These are phyloP conservation scores for Psilocybe azurescens DNA, from an alignment of 768 basidiomycete species.

Conservation along the genomic window DNA sequence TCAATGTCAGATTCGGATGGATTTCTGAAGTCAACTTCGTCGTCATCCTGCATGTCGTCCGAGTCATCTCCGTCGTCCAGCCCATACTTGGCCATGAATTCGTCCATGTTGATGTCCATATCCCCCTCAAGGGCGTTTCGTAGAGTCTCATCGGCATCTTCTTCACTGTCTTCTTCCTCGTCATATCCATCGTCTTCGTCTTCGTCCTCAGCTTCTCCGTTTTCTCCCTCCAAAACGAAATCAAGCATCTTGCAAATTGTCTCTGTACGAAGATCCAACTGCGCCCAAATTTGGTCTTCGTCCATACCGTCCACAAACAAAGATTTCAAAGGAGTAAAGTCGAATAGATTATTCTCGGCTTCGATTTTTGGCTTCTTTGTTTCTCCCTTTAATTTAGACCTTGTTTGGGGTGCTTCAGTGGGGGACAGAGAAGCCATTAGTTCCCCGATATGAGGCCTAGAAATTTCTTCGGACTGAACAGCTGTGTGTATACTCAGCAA, in stretches of 20 bases:
- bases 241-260: conserved; percentile 74
- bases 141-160: conserved; percentile 34
- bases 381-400: conserved; percentile 62
- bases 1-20: conserved; percentile 16
- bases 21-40: neutral
- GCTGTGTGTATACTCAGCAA: conserved; percentile 46
- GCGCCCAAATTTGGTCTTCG: conserved; percentile 91
- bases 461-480: conserved; percentile 67
- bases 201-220: conserved; percentile 41
- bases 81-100: conserved; percentile 33
- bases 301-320: conserved; percentile 83
- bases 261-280: conserved; percentile 82
- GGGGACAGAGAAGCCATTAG: conserved; percentile 73
- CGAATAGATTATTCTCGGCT: conserved; percentile 38
- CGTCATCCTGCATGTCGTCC: conserved; percentile 23
- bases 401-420: conserved; percentile 73
- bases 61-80: conserved; percentile 29
- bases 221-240: conserved; percentile 61
- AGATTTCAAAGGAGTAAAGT: conserved; percentile 74
- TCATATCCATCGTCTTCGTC: conserved; percentile 35
- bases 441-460: conserved; percentile 65
- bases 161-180: conserved; percentile 34
- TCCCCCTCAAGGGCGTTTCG: conserved; percentile 37
- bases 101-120: conserved; percentile 38
- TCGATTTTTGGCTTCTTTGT: conserved; percentile 42